phyloP scores from a whole-genome alignment of 192 early-diverging fungal species.

The Lunasporangiospora selenospora region DNA sequence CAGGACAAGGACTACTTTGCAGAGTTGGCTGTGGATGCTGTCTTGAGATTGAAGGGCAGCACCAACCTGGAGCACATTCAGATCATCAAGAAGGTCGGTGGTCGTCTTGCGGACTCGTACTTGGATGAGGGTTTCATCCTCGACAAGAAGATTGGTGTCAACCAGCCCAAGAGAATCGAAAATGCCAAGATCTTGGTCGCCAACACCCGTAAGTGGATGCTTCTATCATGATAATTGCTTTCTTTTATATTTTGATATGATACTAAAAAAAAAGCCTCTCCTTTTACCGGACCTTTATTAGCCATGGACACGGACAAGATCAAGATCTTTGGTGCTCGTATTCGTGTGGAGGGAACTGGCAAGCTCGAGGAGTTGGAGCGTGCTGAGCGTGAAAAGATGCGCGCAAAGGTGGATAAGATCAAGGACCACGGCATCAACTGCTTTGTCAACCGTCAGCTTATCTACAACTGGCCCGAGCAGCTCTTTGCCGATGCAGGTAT shows the following conservation, averaged over 20 bases:
- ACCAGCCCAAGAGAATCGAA: slow-evolving; percentile 95
- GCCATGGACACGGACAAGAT: slow-evolving; percentile 99
- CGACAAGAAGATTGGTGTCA: slow-evolving; percentile 99
- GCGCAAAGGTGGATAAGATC: slow-evolving; percentile 98
- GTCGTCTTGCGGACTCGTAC: slow-evolving; percentile 94
- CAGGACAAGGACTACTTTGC: slow-evolving; percentile 98
- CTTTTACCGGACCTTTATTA: slow-evolving; percentile 30
- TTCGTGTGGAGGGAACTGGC: slow-evolving; percentile 95
- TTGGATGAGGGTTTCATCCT: slow-evolving; percentile 98
- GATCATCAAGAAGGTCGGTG: slow-evolving; percentile 99
- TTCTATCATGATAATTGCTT: neutral
- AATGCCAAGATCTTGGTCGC: slow-evolving; percentile 97
- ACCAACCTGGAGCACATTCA: slow-evolving; percentile 99
- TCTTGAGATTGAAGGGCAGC: slow-evolving; percentile 93
- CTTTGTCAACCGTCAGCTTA: slow-evolving; percentile 99
- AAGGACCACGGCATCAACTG: slow-evolving; percentile 97
- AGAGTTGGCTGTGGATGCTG: slow-evolving; percentile 95
- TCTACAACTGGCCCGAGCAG: slow-evolving; percentile 99
- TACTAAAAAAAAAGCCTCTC: neutral
- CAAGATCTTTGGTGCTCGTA: slow-evolving; percentile 98
- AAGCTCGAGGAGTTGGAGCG: slow-evolving; percentile 99
- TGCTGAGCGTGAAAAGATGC: slow-evolving; percentile 98
- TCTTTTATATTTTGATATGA: neutral
- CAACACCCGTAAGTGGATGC: slow-evolving; percentile 84
- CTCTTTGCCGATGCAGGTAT: slow-evolving; percentile 98